Base-by-base conservation (phyloP, 2,329 filamentous ascomycete species). In the Zasmidium angulare region DNA sequence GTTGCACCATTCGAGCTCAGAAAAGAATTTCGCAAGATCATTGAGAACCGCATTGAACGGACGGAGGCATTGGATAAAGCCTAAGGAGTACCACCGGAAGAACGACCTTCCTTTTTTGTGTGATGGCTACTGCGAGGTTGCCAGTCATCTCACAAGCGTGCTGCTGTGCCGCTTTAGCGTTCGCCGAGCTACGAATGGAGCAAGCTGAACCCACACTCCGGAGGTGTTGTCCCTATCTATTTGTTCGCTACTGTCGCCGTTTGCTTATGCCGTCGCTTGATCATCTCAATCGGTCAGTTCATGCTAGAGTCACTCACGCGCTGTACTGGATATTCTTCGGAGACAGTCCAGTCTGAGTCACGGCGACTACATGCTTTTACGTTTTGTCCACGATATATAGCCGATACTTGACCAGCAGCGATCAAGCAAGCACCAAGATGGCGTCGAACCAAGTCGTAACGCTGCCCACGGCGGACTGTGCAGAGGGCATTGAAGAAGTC, bases 1-100 rank as follows among this genome's bases (percentile, higher is more conserved):
- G 89, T 88, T 36, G 80, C 91, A 23, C 81, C 89, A 4, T 82
- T 89, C 68, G 90, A 96, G 79, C 83, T 86, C 72, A 80, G 84
- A 60, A 72, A 79, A 48, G 91, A 90, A 81, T 88, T 92, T 69
- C 87, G 90, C 66, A 73, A 75, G 52, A 76, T 88, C 68, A 68
- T 93, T 51, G 84, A 84, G 66, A 83, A 81, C 36, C 79, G 89
- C 59, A 74, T 81, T 12, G 77, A 79, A 49, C 84, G 83, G 69
- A 78, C 77, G 3, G 78, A 83, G 68, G 63, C 53, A 0, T 47
- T 71, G 60, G 50, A 48, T 14, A 64, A 46, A 36, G 21, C 31
- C 12, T 46, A 29, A 53, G 36, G n/a, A 17, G n/a, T 43, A 43
- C 36, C 12, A 43, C 6, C 4, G 14, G n/a, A 43, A 43, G 11